Evolutionary conservation across 1,284 basidiomycete genomes (phyloP).

Genomic region (Moesziomyces parantarcticus): DNA sequence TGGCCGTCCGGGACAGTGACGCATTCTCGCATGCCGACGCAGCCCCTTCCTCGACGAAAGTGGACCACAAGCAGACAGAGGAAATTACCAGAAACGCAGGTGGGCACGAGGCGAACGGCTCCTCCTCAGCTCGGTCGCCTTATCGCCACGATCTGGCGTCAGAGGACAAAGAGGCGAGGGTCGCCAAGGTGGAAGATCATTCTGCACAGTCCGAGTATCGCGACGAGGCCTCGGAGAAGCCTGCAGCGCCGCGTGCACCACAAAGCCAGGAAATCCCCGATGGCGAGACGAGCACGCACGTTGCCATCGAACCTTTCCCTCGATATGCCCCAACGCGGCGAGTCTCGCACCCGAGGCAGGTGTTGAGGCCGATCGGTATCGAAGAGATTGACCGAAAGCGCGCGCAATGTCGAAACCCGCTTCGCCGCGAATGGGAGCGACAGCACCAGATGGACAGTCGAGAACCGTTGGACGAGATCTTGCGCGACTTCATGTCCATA

Average conservation of each 20-base stretch:
- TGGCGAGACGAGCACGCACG: neutral
- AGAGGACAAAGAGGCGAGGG: neutral
- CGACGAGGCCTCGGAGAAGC: too few species aligned
- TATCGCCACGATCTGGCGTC: too few species aligned
- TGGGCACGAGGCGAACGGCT: neutral
- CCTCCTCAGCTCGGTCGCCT: neutral
- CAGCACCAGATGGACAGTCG: slow-evolving; percentile 31
- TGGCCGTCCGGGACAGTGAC: neutral
- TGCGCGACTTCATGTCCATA: slow-evolving; percentile 34
- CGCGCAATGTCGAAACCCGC: slow-evolving; percentile 46
- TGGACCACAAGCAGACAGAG: neutral
- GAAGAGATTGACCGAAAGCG: slow-evolving; percentile 52
- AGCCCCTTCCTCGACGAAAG: neutral
- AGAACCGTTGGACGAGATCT: slow-evolving; percentile 40
- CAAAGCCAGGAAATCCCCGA: neutral
- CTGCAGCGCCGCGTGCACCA: neutral
- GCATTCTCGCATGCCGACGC: neutral
- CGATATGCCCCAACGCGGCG: slow-evolving; percentile 49
- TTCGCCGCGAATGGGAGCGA: slow-evolving; percentile 54
- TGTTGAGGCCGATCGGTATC: slow-evolving; percentile 46
- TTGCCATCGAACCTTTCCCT: slow-evolving; percentile 17
- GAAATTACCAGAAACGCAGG: neutral
- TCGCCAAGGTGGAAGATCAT: neutral
- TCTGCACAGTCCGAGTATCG: neutral
- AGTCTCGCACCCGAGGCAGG: slow-evolving; percentile 37